These are phyloP conservation scores for Mollisia scopiformis DNA, from an alignment of 2,329 filamentous ascomycete genomes.

Conservation along the genomic window DNA sequence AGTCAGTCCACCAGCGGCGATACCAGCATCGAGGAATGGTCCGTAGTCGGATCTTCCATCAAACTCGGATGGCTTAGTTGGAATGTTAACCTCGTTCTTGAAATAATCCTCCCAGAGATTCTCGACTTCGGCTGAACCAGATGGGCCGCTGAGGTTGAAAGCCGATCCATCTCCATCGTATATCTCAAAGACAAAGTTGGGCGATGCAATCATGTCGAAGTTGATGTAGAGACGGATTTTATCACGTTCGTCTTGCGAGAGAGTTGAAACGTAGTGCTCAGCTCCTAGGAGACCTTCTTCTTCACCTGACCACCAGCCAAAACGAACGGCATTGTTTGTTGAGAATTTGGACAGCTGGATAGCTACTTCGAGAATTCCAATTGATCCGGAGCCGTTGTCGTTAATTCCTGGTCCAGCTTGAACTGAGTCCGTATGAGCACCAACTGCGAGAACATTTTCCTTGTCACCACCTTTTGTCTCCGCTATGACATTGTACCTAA, in stretches of 20 bases:
- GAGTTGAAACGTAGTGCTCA: constrained; percentile 58
- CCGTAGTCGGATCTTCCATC: constrained; percentile 81
- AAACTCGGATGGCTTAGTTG: constrained; percentile 62
- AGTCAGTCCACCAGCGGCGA: constrained; percentile 74
- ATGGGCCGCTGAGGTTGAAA: constrained; percentile 57
- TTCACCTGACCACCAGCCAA: constrained; percentile 68
- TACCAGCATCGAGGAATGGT: constrained; percentile 71
- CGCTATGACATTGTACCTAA: constrained; percentile 56
- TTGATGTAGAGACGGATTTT: constrained; percentile 69
- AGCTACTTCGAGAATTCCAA: constrained; percentile 61
- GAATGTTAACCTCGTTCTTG: constrained; percentile 7
- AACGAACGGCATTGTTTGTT: constrained; percentile 66
- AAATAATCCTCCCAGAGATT: constrained; percentile 17
- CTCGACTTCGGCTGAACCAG: constrained; percentile 17
- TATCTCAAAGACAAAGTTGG: constrained; percentile 67
- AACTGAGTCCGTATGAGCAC: constrained; percentile 65
- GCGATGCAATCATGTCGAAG: constrained; percentile 69
- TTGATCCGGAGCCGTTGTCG: constrained; percentile 38
- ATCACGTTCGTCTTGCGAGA: constrained; percentile 56
- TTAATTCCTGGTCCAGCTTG: constrained; percentile 54
- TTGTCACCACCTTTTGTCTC: constrained; percentile 61
- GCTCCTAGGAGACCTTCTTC: constrained; percentile 66
- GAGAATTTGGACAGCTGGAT: constrained; percentile 56
- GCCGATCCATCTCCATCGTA: constrained; percentile 53
- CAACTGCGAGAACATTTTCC: constrained; percentile 66